A percentile compares a stretch with the other conserved stretches of the same genome.
Conservation (phyloP, 2,329 filamentous ascomycete genomes). For the Immersiporthe knoxdaviesiana region DNA sequence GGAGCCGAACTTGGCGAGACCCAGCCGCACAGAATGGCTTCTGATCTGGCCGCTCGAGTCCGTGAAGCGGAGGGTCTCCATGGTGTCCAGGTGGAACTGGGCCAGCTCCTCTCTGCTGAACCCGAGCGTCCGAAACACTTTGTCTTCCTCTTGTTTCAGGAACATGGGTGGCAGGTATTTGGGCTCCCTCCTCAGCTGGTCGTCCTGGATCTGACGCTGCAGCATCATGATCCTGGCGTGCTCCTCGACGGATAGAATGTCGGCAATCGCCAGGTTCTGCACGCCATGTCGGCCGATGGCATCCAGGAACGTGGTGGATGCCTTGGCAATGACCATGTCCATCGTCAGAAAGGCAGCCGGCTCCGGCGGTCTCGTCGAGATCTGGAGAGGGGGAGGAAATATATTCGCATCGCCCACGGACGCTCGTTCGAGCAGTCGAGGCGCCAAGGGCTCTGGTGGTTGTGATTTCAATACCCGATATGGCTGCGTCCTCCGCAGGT, state of each 20-base stretch:
- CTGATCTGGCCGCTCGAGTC: constrained; percentile 55
- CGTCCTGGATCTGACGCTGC: constrained; percentile 58
- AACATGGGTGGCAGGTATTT: constrained; percentile 69
- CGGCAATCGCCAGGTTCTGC: constrained; percentile 54
- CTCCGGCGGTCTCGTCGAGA: constrained; percentile 48
- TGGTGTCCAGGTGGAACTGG: constrained; percentile 55
- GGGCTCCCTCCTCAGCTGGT: constrained; percentile 61
- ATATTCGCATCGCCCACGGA: constrained; percentile 53
- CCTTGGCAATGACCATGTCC: constrained; percentile 61
- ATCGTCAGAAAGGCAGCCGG: constrained; percentile 62
- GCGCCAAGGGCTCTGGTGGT: constrained; percentile 50
- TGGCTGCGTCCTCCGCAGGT: constrained; percentile 50
- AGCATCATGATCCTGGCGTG: constrained; percentile 55
- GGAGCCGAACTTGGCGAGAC: constrained; percentile 62
- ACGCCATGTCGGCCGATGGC: constrained; percentile 54
- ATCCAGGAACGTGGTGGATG: constrained; percentile 59
- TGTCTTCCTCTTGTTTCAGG: constrained; percentile 55
- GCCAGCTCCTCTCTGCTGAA: constrained; percentile 58
- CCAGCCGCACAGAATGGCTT: constrained; percentile 54
- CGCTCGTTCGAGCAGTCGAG: constrained; percentile 56
- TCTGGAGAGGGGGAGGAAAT: constrained; percentile 50
- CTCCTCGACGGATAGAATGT: constrained; percentile 57
- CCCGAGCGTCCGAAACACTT: constrained; percentile 57
- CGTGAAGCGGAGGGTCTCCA: constrained; percentile 60
- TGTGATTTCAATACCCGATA: constrained; percentile 60